Evolutionary conservation across 1,284 basidiomycete species (phyloP).

Genomic region (Apiotrichum gamsii): DNA sequence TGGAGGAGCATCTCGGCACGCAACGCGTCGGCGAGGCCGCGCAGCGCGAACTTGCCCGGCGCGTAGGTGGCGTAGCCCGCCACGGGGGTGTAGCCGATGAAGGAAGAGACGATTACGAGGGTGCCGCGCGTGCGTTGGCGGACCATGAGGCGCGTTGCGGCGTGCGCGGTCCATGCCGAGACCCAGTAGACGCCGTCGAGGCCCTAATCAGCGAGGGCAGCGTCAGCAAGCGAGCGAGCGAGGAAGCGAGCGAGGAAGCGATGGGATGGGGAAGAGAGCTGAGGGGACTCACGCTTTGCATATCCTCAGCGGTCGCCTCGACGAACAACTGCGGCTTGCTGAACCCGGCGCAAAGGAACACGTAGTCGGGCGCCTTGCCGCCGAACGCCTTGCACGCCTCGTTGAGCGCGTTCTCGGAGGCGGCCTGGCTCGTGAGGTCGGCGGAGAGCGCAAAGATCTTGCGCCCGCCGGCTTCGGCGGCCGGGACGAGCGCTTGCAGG

Average conservation of each 20-base stretch:
- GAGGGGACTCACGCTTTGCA: slow-evolving; percentile 56
- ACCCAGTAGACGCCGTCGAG: slow-evolving; percentile 52
- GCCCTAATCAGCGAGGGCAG: slow-evolving; percentile 25
- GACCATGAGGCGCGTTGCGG: slow-evolving; percentile 66
- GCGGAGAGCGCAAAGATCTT: slow-evolving; percentile 59
- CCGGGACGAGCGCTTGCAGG: slow-evolving; percentile 59
- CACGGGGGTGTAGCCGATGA: slow-evolving; percentile 73
- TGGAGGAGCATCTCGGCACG: slow-evolving; percentile 69
- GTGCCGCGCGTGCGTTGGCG: slow-evolving; percentile 55
- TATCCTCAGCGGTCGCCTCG: slow-evolving; percentile 57
- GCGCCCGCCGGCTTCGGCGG: slow-evolving; percentile 49
- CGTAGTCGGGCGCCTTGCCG: slow-evolving; percentile 60
- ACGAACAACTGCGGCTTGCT: slow-evolving; percentile 66
- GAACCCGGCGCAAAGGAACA: slow-evolving; percentile 72
- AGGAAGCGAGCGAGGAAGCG: too few relatives aligned
- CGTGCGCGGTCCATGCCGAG: slow-evolving; percentile 68
- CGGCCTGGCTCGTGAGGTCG: slow-evolving; percentile 53
- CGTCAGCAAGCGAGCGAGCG: background rate
- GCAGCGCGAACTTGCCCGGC: slow-evolving; percentile 81
- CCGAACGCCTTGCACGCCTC: slow-evolving; percentile 55
- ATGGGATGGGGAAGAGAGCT: too few relatives aligned
- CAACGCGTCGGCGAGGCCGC: slow-evolving; percentile 80
- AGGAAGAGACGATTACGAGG: slow-evolving; percentile 75
- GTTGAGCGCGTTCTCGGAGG: slow-evolving; percentile 57
- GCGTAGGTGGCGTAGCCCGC: slow-evolving; percentile 80